phyloP scores from a whole-genome alignment of 1,284 basidiomycete genomes.

The Phellopilus nigrolimitatus region DNA sequence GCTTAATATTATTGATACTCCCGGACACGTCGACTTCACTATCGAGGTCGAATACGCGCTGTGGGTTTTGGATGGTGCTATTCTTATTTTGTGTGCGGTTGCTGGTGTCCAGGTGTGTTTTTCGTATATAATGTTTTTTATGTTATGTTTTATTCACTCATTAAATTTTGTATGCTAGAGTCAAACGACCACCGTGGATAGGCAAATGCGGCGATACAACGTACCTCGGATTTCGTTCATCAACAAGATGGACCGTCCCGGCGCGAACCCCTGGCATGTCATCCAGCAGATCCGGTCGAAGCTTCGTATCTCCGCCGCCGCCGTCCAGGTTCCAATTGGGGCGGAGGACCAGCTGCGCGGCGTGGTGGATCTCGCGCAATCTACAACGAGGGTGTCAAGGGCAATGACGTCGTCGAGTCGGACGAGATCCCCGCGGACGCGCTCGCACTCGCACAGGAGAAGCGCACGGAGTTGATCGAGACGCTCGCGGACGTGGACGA shows the following conservation, averaged over 20 bases:
- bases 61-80: conserved; percentile 94
- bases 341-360: conserved; percentile 85
- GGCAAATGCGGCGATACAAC: conserved; percentile 96
- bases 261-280: conserved; percentile 96
- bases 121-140: too few species aligned
- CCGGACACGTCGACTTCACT: conserved; percentile 99
- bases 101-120: conserved; percentile 98
- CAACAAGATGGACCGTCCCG: conserved; percentile 99
- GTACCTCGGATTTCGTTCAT: conserved; percentile 96
- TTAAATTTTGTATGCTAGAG: too few species aligned
- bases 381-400: conserved; percentile 94
- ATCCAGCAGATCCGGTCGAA: conserved; percentile 91
- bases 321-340: conserved; percentile 97
- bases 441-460: too few species aligned
- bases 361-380: conserved; percentile 93
- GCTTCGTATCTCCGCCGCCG: conserved; percentile 88
- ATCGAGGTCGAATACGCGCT: conserved; percentile 98
- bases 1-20: conserved; percentile 99
- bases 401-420: conserved; percentile 79
- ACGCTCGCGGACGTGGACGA: too few species aligned
- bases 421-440: conserved; percentile 86
- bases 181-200: too few species aligned
- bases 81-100: conserved; percentile 95
- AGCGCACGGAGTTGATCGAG: too few species aligned
- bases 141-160: too few species aligned